These are phyloP conservation scores for Ceratocystis lukuohia DNA, from an alignment of 2,329 filamentous ascomycete genomes.

Conservation along the genomic window DNA sequence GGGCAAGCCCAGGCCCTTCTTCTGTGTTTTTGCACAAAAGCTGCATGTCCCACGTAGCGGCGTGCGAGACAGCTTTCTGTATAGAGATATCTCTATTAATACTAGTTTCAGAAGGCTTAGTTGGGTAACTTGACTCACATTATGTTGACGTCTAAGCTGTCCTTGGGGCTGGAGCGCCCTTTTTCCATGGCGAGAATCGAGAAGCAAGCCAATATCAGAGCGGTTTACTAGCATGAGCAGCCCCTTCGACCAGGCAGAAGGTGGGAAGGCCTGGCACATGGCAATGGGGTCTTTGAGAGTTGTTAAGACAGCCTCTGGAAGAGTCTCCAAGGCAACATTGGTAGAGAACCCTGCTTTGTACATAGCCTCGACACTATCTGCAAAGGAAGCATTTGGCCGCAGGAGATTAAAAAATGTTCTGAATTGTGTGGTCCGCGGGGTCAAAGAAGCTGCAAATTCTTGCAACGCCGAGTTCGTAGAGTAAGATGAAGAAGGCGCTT, in stretches of 20 bases:
- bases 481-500: background rate
- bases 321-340: conserved; percentile 54
- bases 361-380: conserved; percentile 61
- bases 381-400: conserved; percentile 36
- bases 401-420: conserved; percentile 51
- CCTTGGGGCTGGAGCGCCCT: background rate
- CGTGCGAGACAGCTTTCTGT: conserved; percentile 41
- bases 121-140: background rate
- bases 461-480: background rate
- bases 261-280: conserved; percentile 71
- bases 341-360: conserved; percentile 53
- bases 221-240: conserved; percentile 66
- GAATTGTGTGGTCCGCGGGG: conserved; percentile 58
- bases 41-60: conserved; percentile 59
- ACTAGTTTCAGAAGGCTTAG: background rate
- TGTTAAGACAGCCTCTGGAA: conserved; percentile 72
- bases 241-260: conserved; percentile 57
- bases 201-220: conserved; percentile 59
- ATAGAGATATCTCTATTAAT: conserved; percentile 2
- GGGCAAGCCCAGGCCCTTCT: conserved; percentile 37
- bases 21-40: conserved; percentile 59
- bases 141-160: background rate
- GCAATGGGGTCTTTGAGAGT: conserved; percentile 73
- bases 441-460: conserved; percentile 27
- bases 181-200: conserved; percentile 32